Evolutionary conservation across 1,284 basidiomycete genomes (phyloP).

Genomic region (Violaceomyces palustris): DNA sequence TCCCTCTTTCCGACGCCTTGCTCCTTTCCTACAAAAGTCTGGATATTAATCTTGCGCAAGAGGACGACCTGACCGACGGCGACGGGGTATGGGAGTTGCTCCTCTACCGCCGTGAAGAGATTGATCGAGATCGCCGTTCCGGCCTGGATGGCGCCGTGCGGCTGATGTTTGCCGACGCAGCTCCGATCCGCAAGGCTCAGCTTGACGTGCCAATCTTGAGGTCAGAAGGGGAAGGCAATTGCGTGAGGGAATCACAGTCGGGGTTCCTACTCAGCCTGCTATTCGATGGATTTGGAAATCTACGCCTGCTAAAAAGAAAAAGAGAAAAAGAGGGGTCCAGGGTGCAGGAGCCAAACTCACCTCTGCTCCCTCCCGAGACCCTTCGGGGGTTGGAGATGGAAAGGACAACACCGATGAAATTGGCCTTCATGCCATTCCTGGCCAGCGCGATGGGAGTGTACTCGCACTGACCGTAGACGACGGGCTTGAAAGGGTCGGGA

Average conservation of each 20-base stretch:
- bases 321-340: slow-evolving; percentile 1
- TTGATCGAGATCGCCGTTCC: slow-evolving; percentile 19
- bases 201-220: slow-evolving; percentile 22
- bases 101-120: slow-evolving; percentile 16
- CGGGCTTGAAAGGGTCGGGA: not conserved
- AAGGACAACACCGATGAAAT: slow-evolving; percentile 30
- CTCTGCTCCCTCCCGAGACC: slow-evolving; percentile 20
- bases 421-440: slow-evolving; percentile 17
- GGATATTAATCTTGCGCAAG: slow-evolving; percentile 18
- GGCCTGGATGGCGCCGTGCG: slow-evolving; percentile 4
- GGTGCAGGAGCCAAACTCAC: too few species aligned
- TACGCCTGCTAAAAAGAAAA: not conserved
- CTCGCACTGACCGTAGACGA: not conserved
- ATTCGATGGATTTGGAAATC: not conserved
- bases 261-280: not conserved
- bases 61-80: slow-evolving; percentile 17
- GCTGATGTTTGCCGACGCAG: slow-evolving; percentile 5
- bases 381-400: slow-evolving; percentile 18
- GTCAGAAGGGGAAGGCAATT: too few species aligned
- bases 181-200: slow-evolving; percentile 23
- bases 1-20: slow-evolving; percentile 24
- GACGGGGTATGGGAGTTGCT: slow-evolving; percentile 15
- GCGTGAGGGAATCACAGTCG: not conserved
- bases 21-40: slow-evolving; percentile 19
- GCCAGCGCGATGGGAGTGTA: slow-evolving; percentile 32